phyloP scores from a whole-genome alignment of 768 basidiomycete species.

The Pseudohyphozyma bogoriensis region DNA sequence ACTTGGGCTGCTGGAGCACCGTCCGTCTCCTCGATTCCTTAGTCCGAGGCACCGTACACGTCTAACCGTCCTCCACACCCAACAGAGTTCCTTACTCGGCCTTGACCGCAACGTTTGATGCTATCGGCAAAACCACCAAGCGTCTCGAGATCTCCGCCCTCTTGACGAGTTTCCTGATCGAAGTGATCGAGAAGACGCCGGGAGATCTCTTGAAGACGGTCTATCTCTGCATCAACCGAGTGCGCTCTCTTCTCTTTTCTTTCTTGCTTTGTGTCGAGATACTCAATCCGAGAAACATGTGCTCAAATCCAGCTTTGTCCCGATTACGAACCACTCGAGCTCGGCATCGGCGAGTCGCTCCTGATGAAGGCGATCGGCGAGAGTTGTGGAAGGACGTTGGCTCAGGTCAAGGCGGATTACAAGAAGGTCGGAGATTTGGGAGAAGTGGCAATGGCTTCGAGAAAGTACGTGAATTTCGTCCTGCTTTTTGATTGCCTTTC shows the following conservation, averaged over 20 bases:
- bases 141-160: conserved; percentile 83
- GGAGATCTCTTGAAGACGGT: conserved; percentile 73
- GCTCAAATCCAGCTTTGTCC: conserved; percentile 61
- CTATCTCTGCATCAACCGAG: conserved; percentile 93
- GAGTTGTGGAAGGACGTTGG: conserved; percentile 77
- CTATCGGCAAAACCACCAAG: conserved; percentile 91
- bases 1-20: conserved; percentile 24
- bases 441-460: too few relatives aligned
- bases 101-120: conserved; percentile 70
- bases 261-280: neutral
- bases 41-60: neutral
- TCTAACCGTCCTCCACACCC: neutral
- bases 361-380: conserved; percentile 91
- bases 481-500: neutral
- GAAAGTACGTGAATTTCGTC: neutral
- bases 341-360: conserved; percentile 90
- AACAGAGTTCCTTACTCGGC: conserved; percentile 86
- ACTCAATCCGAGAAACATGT: conserved; percentile 1
- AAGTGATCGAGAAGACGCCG: conserved; percentile 78
- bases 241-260: conserved; percentile 39
- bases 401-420: conserved; percentile 77
- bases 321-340: conserved; percentile 87
- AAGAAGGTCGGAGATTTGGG: conserved; percentile 94
- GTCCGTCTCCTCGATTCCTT: neutral
- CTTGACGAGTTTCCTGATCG: conserved; percentile 75